Conservation (phyloP, 2,329 filamentous ascomycete genomes). For the Leptographium procerum region DNA sequence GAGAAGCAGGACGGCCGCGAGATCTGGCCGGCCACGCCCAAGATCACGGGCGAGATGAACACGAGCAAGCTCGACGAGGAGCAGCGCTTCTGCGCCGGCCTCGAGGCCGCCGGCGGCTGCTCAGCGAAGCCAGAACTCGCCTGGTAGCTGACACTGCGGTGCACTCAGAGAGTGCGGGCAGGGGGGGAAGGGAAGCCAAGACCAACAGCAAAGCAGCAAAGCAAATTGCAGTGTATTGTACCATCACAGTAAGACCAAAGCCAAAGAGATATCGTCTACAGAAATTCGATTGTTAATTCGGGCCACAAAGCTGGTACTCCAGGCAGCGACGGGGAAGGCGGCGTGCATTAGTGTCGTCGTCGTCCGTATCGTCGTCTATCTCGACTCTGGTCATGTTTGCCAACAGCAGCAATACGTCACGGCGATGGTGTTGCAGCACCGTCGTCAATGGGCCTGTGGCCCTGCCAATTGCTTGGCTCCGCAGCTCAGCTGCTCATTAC, state of each 20-base stretch:
- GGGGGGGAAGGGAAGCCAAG: neutral
- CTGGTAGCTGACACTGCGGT: too few species aligned
- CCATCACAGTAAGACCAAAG: neutral
- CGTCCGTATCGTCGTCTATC: neutral
- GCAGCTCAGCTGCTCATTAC: too few species aligned
- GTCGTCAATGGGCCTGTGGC: too few species aligned
- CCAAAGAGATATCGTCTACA: neutral
- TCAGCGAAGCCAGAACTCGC: neutral
- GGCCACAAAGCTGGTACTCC: too few species aligned
- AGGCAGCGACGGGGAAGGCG: too few species aligned
- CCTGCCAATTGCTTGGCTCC: too few species aligned
- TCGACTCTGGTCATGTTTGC: neutral
- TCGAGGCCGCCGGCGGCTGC: neutral
- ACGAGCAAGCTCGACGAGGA: conserved; percentile 18
- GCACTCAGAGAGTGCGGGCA: neutral
- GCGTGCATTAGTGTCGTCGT: neutral
- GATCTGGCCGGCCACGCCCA: conserved; percentile 22
- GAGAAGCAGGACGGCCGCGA: conserved; percentile 12
- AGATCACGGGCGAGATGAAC: conserved; percentile 11
- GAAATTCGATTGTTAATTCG: too few species aligned
- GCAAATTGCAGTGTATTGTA: neutral
- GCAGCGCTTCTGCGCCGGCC: conserved; percentile 15
- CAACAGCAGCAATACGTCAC: neutral
- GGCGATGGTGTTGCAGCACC: too few species aligned
- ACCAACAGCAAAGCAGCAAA: neutral